Evolutionary conservation across 2,329 filamentous ascomycete genomes (phyloP).

Genomic region (Nemania serpens): DNA sequence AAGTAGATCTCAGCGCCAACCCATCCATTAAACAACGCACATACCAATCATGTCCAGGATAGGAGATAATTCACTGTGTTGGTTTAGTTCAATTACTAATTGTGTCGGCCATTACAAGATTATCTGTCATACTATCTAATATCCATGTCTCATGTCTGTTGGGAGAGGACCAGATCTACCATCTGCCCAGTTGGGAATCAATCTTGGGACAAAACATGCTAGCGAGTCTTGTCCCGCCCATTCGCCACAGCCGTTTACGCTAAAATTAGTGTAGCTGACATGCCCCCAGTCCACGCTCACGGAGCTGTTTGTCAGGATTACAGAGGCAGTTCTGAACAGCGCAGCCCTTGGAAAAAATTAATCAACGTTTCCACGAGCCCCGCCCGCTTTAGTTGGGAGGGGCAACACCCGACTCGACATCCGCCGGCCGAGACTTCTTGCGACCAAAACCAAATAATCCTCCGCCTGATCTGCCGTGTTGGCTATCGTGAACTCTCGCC

Average conservation of each 20-base stretch:
- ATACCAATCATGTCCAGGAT: background rate
- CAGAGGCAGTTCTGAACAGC: constrained; percentile 9
- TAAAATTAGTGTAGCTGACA: background rate
- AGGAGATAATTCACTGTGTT: background rate
- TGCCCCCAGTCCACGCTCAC: constrained; percentile 7
- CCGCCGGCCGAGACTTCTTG: constrained; percentile 37
- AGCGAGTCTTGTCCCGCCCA: background rate
- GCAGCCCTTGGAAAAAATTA: background rate
- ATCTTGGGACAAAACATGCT: background rate
- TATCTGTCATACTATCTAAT: background rate
- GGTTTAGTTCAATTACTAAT: constrained; percentile 1
- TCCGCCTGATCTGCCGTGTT: constrained; percentile 29
- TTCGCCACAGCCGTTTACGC: background rate
- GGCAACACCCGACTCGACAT: constrained; percentile 35
- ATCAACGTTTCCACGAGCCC: constrained; percentile 20
- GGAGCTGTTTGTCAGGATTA: constrained; percentile 19
- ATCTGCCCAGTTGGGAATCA: too few species aligned
- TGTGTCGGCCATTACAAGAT: constrained; percentile 6
- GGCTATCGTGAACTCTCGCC: constrained; percentile 34
- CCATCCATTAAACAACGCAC: background rate
- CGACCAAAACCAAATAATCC: constrained; percentile 42
- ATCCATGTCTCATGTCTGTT: background rate
- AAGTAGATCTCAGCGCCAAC: too few species aligned
- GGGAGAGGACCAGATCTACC: too few species aligned
- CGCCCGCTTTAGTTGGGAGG: constrained; percentile 27